Evolutionary conservation across 2,329 filamentous ascomycete species (phyloP).

Genomic region (Teratosphaeria epicoccoides): DNA sequence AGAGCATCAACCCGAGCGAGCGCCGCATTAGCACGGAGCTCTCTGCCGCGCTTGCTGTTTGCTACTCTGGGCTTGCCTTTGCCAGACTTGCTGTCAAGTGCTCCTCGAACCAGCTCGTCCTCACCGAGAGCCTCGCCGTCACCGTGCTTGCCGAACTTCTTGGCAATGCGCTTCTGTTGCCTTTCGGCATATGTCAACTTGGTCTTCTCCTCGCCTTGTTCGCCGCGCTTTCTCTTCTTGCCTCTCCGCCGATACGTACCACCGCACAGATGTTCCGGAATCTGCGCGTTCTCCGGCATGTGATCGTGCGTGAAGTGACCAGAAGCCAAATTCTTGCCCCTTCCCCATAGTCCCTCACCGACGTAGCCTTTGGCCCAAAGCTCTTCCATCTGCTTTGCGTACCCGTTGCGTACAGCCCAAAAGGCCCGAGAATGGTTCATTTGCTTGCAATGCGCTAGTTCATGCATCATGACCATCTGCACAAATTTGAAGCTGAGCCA

Average conservation of each 20-base stretch:
- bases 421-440: slow-evolving; percentile 83
- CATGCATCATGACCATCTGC: slow-evolving; percentile 94
- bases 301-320: slow-evolving; percentile 53
- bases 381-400: slow-evolving; percentile 57
- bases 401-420: slow-evolving; percentile 67
- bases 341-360: slow-evolving; percentile 76
- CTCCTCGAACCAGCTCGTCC: slow-evolving; percentile 54
- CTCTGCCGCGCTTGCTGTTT: slow-evolving; percentile 60
- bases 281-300: slow-evolving; percentile 40
- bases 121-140: slow-evolving; percentile 60
- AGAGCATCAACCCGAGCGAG: slow-evolving; percentile 56
- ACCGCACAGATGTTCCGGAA: slow-evolving; percentile 59
- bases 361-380: slow-evolving; percentile 63
- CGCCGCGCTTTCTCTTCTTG: slow-evolving; percentile 40
- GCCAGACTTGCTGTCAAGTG: slow-evolving; percentile 50
- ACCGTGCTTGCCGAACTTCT: slow-evolving; percentile 76
- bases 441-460: slow-evolving; percentile 76
- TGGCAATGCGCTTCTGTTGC: slow-evolving; percentile 60
- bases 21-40: slow-evolving; percentile 66
- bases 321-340: slow-evolving; percentile 52
- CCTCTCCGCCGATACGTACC: slow-evolving; percentile 58
- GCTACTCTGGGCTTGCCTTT: slow-evolving; percentile 63
- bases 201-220: slow-evolving; percentile 34
- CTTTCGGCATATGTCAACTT: slow-evolving; percentile 57
- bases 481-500: slow-evolving; percentile 80